Evolutionary conservation across 805 yeast species (phyloP).

Genomic region (Metschnikowia arizonensis): DNA sequence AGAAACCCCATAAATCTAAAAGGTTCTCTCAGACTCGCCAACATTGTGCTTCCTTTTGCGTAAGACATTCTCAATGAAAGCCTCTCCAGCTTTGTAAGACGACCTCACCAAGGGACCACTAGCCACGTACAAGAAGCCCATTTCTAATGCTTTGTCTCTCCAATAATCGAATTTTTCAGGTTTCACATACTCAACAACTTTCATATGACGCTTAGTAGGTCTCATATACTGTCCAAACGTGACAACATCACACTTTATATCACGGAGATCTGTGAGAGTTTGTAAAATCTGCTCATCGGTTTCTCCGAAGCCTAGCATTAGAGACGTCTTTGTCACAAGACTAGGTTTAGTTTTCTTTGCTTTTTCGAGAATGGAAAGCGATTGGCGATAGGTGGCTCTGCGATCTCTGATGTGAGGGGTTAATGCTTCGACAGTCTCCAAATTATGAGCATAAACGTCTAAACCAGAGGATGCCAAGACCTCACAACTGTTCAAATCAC

Average conservation of each 20-base stretch:
- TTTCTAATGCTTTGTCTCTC: conserved; percentile 77
- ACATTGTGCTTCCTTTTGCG: conserved; percentile 62
- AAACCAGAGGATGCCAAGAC: conserved; percentile 80
- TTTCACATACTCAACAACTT: conserved; percentile 89
- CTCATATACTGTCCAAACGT: conserved; percentile 99
- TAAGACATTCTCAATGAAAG: conserved; percentile 89
- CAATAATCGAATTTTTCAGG: conserved; percentile 95
- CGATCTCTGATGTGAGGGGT: conserved; percentile 96
- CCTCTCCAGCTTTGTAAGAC: conserved; percentile 97
- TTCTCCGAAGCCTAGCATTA: conserved; percentile 97
- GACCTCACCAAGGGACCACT: conserved; percentile 96
- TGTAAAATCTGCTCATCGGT: conserved; percentile 82
- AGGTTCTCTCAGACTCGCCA: conserved; percentile 36
- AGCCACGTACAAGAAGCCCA: conserved; percentile 96
- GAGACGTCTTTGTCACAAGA: conserved; percentile 84
- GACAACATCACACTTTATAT: conserved; percentile 81
- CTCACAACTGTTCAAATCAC: conserved; percentile 76
- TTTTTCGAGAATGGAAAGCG: conserved; percentile 66
- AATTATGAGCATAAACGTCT: conserved; percentile 95
- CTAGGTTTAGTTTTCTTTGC: conserved; percentile 78
- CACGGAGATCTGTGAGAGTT: conserved; percentile 73
- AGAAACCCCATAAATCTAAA: background rate
- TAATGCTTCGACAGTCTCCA: conserved; percentile 92
- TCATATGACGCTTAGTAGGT: conserved; percentile 98
- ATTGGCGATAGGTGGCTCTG: conserved; percentile 91